Evolutionary conservation across 352 stramenopile genomes (phyloP).

Genomic region (Pythium monospermum): DNA sequence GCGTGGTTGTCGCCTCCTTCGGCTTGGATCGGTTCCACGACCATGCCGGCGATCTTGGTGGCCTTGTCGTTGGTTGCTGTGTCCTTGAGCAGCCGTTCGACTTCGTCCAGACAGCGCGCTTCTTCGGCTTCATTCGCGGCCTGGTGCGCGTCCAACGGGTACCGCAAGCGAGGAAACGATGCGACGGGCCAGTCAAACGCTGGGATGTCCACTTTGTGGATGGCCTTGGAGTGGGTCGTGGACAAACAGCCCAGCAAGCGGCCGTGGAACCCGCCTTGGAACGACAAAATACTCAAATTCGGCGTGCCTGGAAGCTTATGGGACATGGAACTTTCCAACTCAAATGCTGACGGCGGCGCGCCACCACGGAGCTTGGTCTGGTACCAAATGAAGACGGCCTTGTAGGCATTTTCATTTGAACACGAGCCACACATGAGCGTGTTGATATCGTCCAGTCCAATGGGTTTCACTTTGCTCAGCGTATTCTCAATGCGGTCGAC

Average conservation of each 20-base stretch:
- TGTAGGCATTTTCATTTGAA: conserved; percentile 86
- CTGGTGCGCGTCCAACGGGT: conserved; percentile 59
- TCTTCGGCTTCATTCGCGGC: conserved; percentile 66
- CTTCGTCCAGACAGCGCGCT: conserved; percentile 56
- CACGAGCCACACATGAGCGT: conserved; percentile 87
- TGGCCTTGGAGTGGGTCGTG: conserved; percentile 80
- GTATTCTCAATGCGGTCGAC: conserved; percentile 60
- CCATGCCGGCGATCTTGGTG: conserved; percentile 60
- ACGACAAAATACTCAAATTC: conserved; percentile 78
- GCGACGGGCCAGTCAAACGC: conserved; percentile 82
- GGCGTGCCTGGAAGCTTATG: conserved; percentile 65
- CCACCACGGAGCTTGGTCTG: conserved; percentile 67
- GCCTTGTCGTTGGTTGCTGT: conserved; percentile 27
- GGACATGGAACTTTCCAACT: conserved; percentile 67
- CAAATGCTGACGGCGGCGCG: conserved; percentile 43
- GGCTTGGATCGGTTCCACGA: conserved; percentile 79
- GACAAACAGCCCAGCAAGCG: conserved; percentile 75
- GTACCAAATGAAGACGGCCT: conserved; percentile 87
- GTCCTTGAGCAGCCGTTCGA: conserved; percentile 44
- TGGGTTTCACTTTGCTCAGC: conserved; percentile 49
- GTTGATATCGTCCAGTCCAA: conserved; percentile 62
- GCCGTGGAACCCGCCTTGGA: conserved; percentile 78
- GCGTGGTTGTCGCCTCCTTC: conserved; percentile 80
- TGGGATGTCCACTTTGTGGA: conserved; percentile 84
- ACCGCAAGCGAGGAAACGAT: conserved; percentile 60